Percentiles rank a stretch among this genome's conserved stretches.
phyloP scores from a whole-genome alignment of 1,139 yeast species.

The Candida sp. region DNA sequence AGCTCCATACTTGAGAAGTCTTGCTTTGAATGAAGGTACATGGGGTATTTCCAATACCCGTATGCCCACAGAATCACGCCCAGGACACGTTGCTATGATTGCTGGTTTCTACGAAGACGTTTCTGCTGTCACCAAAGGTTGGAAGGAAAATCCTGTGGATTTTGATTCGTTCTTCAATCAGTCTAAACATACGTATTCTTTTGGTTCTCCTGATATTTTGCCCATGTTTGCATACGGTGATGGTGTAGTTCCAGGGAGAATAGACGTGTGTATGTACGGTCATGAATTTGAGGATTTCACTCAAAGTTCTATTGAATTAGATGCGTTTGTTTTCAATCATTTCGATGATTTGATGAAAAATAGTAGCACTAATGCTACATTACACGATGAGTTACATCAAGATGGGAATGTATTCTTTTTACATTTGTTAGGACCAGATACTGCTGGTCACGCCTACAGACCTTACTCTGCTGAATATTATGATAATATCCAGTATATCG shows the following conservation, averaged over 20 bases:
- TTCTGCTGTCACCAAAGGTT: constrained; percentile 95
- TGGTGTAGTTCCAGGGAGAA: constrained; percentile 55
- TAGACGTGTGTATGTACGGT: constrained; percentile 93
- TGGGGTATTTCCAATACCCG: constrained; percentile 97
- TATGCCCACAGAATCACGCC: constrained; percentile 99
- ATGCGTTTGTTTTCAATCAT: constrained; percentile 81
- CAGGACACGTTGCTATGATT: constrained; percentile 98
- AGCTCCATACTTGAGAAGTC: constrained; percentile 81
- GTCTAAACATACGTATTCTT: constrained; percentile 86
- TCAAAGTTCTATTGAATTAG: constrained; percentile 81
- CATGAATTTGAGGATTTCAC: constrained; percentile 96
- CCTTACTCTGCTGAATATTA: constrained; percentile 96
- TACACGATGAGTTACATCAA: constrained; percentile 62
- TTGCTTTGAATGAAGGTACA: constrained; percentile 72
- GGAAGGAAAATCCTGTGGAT: constrained; percentile 98
- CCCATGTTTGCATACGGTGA: constrained; percentile 97
- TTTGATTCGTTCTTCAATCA: constrained; percentile 96
- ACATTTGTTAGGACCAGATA: constrained; percentile 92
- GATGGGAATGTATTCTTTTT: constrained; percentile 86
- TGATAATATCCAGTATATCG: constrained; percentile 87
- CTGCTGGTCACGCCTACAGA: constrained; percentile 95
- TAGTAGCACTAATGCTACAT: constrained; percentile 53
- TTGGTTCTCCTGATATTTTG: constrained; percentile 95
- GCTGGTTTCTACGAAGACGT: constrained; percentile 99
- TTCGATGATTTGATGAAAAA: constrained; percentile 65